Evolutionary conservation across 305 asterid species (phyloP).

Genomic region (Lippia alba): DNA sequence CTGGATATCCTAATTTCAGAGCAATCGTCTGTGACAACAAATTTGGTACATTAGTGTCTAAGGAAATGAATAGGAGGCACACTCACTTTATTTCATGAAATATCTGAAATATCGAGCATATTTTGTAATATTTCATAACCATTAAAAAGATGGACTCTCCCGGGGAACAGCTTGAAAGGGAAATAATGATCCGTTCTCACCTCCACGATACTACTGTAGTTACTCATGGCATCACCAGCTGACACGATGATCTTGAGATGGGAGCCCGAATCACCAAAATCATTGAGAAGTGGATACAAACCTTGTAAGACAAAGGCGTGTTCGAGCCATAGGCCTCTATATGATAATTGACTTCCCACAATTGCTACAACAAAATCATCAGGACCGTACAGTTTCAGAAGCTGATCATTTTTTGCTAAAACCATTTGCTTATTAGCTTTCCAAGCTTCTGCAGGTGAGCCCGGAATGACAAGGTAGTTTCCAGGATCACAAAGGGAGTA

Average conservation of each 20-base stretch:
- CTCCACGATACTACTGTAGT: conserved; percentile 78
- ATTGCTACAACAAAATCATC: conserved; percentile 67
- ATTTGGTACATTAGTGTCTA: conserved; percentile 29
- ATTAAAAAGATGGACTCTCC: neutral
- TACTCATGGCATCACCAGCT: conserved; percentile 64
- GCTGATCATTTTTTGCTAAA: conserved; percentile 41
- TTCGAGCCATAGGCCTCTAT: conserved; percentile 91
- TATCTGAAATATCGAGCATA: too few species aligned
- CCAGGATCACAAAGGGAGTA: conserved; percentile 84
- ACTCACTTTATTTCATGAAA: neutral
- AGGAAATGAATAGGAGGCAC: neutral
- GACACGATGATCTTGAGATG: conserved; percentile 67
- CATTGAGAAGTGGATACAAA: conserved; percentile 60
- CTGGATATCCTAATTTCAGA: conserved; percentile 69
- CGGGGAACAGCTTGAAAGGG: neutral
- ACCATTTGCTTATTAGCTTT: conserved; percentile 51
- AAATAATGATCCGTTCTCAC: conserved; percentile 40
- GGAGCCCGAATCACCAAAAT: conserved; percentile 51
- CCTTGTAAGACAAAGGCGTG: conserved; percentile 88
- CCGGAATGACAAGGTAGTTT: conserved; percentile 87
- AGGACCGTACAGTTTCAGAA: conserved; percentile 44
- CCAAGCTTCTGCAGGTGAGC: conserved; percentile 79
- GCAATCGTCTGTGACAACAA: conserved; percentile 67
- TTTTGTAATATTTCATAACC: too few species aligned
- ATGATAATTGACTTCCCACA: conserved; percentile 77